Conservation (phyloP, 2,329 filamentous ascomycete genomes). For the Fusarium caatingaense region DNA sequence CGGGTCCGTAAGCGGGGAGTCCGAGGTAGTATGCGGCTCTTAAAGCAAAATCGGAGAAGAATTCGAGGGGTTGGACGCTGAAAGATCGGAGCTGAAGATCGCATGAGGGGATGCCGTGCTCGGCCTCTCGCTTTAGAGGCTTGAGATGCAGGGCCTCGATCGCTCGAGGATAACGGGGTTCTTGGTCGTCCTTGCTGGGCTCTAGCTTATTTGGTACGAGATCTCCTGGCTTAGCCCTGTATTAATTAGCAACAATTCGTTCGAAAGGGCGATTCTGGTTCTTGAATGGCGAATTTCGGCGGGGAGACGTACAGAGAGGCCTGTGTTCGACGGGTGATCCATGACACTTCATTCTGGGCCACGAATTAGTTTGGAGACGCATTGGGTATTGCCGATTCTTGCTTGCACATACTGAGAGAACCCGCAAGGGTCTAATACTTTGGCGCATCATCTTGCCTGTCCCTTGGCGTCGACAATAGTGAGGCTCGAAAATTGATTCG, state of each 20-base stretch:
- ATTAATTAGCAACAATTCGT: constrained; percentile 11
- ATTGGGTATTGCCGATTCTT: background rate
- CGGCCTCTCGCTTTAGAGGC: constrained; percentile 79
- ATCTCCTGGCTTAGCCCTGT: constrained; percentile 35
- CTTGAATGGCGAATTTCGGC: background rate
- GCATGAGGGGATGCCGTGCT: constrained; percentile 84
- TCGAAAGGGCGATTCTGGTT: background rate
- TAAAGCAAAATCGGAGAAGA: constrained; percentile 94
- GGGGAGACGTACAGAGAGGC: constrained; percentile 43
- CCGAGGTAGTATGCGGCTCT: constrained; percentile 94
- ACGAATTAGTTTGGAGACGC: constrained; percentile 16
- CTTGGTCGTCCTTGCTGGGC: constrained; percentile 24
- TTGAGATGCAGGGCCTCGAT: constrained; percentile 89
- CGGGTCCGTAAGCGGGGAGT: constrained; percentile 85
- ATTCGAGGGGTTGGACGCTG: constrained; percentile 88
- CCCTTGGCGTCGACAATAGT: constrained; percentile 37
- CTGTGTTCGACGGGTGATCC: constrained; percentile 43
- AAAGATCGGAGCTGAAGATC: constrained; percentile 95
- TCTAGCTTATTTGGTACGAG: constrained; percentile 30
- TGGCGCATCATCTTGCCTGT: constrained; percentile 49
- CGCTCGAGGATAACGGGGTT: constrained; percentile 74
- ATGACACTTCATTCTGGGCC: constrained; percentile 39
- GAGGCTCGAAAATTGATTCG: constrained; percentile 37
- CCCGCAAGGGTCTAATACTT: constrained; percentile 42
- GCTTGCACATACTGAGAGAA: constrained; percentile 38